A percentile compares a stretch with the other conserved stretches of the same genome.
Conservation (phyloP, 805 yeast species). For the Yamadazyma sp. region DNA sequence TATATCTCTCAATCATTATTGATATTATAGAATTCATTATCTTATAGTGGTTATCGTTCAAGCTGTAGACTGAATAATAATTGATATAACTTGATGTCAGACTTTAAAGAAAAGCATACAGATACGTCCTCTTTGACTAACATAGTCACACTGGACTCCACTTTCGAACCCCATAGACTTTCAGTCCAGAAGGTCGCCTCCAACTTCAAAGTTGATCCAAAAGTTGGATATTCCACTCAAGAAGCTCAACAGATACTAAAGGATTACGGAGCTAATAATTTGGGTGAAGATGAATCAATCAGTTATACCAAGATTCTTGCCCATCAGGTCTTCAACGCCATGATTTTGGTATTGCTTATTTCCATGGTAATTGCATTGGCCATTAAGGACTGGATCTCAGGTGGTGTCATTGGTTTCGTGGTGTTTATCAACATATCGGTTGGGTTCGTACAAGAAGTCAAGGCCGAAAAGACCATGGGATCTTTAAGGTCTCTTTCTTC, state of each 20-base stretch:
- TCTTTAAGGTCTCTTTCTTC: constrained; percentile 48
- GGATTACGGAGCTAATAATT: constrained; percentile 25
- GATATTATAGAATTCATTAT: no score
- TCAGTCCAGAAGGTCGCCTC: constrained; percentile 37
- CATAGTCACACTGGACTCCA: constrained; percentile 5
- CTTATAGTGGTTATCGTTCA: no score
- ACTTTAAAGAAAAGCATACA: constrained; percentile 12
- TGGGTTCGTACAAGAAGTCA: constrained; percentile 50
- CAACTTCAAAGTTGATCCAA: constrained; percentile 40
- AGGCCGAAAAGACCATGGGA: constrained; percentile 53
- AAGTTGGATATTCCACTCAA: constrained; percentile 44
- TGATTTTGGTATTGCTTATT: constrained; percentile 38
- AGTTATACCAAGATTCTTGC: constrained; percentile 30
- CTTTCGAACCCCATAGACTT: constrained; percentile 28
- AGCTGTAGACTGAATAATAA: no score
- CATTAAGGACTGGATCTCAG: constrained; percentile 40
- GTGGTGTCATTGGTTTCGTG: constrained; percentile 48
- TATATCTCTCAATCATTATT: no score
- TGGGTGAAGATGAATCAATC: constrained; percentile 32
- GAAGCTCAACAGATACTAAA: constrained; percentile 17
- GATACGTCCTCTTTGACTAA: constrained; percentile 15
- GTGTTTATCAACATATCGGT: constrained; percentile 47
- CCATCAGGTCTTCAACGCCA: constrained; percentile 40
- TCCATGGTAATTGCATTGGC: constrained; percentile 40
- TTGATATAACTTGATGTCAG: constrained; percentile 4